Evolutionary conservation across 2,329 filamentous ascomycete genomes (phyloP), one percentile per base, ranked within the genome.

Genomic region (Zelopaecilomyces penicillatus): DNA sequence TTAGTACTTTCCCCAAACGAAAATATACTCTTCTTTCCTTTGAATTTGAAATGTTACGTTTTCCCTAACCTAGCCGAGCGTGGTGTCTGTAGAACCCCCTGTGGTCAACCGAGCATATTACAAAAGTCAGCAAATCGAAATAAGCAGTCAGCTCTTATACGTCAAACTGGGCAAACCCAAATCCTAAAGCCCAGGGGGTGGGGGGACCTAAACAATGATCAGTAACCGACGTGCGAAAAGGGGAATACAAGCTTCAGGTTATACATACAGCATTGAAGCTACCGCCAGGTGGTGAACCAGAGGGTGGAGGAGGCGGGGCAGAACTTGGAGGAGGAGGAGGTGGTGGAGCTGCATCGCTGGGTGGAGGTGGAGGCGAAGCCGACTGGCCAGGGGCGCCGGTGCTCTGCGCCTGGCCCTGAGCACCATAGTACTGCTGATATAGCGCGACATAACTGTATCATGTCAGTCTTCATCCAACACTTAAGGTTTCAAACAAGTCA

Each of bases 361-460:
- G 71, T 44, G 78, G 78, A 8, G 81, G 78, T 35, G 80, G 77
- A 11, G 73, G 66, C 49, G 65, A 60, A 34, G 73, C 66, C 30
- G 74, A 65, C 39, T 69, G 66, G 34, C 71, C 72, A 33, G 73
- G 66, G 44, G 57, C 59, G 53, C 53, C 32, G 52, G 61, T 48
- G 72, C 64, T 50, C 54, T 78, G 75, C 10, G 69, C 69, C 37
- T 65, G 62, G 10, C 54, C 57, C 41, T 65, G 62, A 42, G 70
- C 70, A 12, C 75, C 75, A 53, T 78, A 78, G 54, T 85, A 85
- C 56, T 87, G 82, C 58, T 87, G 81, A 55, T 88, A 88, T 65
- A 85, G 83, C 54, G 85, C 82, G 51, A 76, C 69, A 54, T 83
- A 83, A 37, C 74, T 77, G 12, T 4, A 32, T 27, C 28, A 5